Base-by-base conservation (phyloP, 2,329 filamentous ascomycete genomes). In the Gyromitra esculenta region DNA sequence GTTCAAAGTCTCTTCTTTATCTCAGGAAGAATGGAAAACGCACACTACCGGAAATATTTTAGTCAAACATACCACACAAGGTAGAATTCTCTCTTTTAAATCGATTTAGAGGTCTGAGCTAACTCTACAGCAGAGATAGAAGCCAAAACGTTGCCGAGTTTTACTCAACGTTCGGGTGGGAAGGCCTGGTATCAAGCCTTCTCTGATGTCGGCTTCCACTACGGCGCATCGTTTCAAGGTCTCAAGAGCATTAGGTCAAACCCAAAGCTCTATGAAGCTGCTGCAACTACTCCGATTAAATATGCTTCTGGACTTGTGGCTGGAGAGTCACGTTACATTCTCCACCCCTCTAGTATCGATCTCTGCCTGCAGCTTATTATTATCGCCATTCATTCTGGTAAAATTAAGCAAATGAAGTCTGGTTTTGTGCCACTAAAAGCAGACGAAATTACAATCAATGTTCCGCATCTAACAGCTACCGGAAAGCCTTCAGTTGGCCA, bases 281-380 rank as follows among this genome's bases (percentile, higher is more conserved):
- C 56, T 15, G 69, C 69, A 11, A 45, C 56, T 9, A 15, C 43
- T 13, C 13, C 25, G 13, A 56, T 64, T 9, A 48, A 45, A n/a
- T 50, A 43, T 43, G 48, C 43, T 35, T 39, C 39, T 25, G 37
- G 18, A 7, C 35, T 64, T 9, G 21, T 63, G 1, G 18, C 11
- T 1, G 31, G 84, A 60, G 85, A 88, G 78, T 82, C 84, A 1
- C 76, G 83, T 0, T 84, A 85, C 21, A 83, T 85, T 64, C 80
- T 87, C 5, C 86, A 87, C 41, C 85, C 87, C 0, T 82, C 85
- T 0, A 83, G 86, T 63, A 79, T 87, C 1, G 87, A 88, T 75
- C 80, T 81, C n/a, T 77, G 75, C 18, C 75, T 85, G 2, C 84
- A 85, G 56, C 80, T 84, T n/a, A 52, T 43, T 1, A 43, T 21